Percentiles rank a stretch among this genome's conserved stretches.
phyloP scores from a whole-genome alignment of 495 filamentous ascomycete species.

The Tuber borchii region DNA sequence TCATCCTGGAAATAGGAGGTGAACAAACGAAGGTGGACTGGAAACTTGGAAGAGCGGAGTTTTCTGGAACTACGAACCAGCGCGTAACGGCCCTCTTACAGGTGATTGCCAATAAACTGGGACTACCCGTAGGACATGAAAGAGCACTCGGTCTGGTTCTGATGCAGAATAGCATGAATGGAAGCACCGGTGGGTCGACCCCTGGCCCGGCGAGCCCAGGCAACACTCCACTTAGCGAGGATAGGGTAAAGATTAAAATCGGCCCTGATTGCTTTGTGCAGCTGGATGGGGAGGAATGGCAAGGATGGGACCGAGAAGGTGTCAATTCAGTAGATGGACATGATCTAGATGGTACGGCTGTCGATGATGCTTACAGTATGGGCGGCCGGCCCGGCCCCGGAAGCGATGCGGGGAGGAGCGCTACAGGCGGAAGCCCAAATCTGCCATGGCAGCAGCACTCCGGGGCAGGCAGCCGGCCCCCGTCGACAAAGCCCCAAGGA shows the following conservation, averaged over 20 bases:
- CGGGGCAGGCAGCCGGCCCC: slow-evolving; percentile 9
- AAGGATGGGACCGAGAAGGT: slow-evolving; percentile 39
- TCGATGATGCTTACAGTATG: slow-evolving; percentile 1
- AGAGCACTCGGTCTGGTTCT: slow-evolving; percentile 61
- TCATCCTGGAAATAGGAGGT: slow-evolving; percentile 71
- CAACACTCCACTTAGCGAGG: slow-evolving; percentile 64
- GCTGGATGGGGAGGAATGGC: slow-evolving; percentile 59
- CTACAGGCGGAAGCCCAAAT: slow-evolving; percentile 21
- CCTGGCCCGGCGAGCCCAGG: slow-evolving; percentile 58
- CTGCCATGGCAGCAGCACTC: slow-evolving; percentile 19
- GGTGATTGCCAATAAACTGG: slow-evolving; percentile 73
- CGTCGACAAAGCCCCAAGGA: slow-evolving; percentile 6
- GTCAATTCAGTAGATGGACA: slow-evolving; percentile 18
- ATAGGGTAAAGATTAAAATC: slow-evolving; percentile 61
- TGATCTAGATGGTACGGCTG: slow-evolving; percentile 1
- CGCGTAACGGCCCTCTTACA: slow-evolving; percentile 68
- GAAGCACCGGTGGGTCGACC: slow-evolving; percentile 49
- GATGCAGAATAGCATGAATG: slow-evolving; percentile 41
- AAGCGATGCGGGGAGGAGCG: slow-evolving; percentile 34
- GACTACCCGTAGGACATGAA: slow-evolving; percentile 56
- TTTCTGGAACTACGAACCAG: slow-evolving; percentile 61
- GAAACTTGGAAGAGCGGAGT: slow-evolving; percentile 56
- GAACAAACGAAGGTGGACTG: slow-evolving; percentile 63
- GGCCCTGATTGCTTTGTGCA: slow-evolving; percentile 61
- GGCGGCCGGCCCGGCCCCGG: slow-evolving; percentile 10